phyloP scores from a whole-genome alignment of 495 filamentous ascomycete genomes.

The Hyaloscypha finlandica region DNA sequence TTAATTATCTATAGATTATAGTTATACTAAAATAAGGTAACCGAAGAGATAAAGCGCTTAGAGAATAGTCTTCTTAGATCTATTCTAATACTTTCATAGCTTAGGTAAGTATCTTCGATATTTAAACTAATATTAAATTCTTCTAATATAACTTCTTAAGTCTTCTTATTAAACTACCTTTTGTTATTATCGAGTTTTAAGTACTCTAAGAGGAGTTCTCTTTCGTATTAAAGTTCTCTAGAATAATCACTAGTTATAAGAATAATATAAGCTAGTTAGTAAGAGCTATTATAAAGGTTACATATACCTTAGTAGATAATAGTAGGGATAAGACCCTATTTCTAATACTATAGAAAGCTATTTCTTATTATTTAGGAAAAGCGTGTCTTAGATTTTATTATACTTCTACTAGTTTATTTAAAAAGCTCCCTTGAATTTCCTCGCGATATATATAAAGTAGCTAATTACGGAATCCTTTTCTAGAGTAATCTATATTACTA shows the following conservation, averaged over 20 bases:
- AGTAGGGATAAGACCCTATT: no score
- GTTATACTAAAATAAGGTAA: neutral
- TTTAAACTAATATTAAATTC: slow-evolving; percentile 1
- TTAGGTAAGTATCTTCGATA: neutral
- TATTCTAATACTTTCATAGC: neutral
- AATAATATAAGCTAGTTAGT: neutral
- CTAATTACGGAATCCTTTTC: no score
- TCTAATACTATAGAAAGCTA: no score
- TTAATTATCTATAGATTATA: neutral
- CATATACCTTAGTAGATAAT: no score
- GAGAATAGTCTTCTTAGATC: neutral
- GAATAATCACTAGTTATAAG: neutral
- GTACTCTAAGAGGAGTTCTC: neutral
- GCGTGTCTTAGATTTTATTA: no score
- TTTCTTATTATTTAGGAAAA: no score
- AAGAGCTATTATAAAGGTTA: no score
- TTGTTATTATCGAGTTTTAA: neutral
- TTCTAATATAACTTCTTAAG: neutral
- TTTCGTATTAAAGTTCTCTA: neutral
- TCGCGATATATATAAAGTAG: no score
- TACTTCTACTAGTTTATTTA: no score
- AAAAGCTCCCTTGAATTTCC: no score
- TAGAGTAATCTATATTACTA: no score
- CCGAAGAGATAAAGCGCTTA: neutral
- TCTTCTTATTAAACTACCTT: neutral